Evolutionary conservation across 78 protist genomes (phyloP), one percentile per base, ranked within the genome.

Genomic region (Dictyostelium purpureum): DNA sequence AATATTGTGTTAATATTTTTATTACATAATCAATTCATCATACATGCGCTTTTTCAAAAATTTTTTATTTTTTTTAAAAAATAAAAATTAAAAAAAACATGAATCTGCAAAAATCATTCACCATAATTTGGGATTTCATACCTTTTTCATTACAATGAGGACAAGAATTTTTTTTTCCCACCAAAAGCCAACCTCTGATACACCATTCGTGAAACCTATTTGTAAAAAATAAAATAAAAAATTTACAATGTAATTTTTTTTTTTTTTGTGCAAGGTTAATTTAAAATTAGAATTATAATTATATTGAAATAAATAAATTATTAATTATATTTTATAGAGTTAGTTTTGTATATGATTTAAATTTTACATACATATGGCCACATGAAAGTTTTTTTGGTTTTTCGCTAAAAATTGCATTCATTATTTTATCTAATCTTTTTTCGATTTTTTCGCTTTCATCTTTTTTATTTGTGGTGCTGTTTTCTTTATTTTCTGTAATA

Each of bases 111-210:
- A n/a, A n/a, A n/a, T n/a, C n/a, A n/a, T n/a, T n/a, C n/a, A n/a
- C n/a, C n/a, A n/a, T n/a, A n/a, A n/a, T n/a, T n/a, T n/a, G n/a
- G n/a, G n/a, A n/a, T n/a, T 49, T 24, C 16, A 19, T 57, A 79
- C 88, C 79, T 71, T 83, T 83, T 73, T 83, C 90, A 67, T 73
- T 83, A 45, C 90, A 83, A 45, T 51, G 61, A 49, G 90, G 90
- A 43, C 90, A 83, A 3, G 42, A 24, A 43, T 83, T 71, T 10
- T 83, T 69, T 19, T 83, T 83, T 47, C 90, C 90, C 10, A 83
- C 74, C 6, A 83, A 45, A 4, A 47, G 21, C 90, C 90, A 83
- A 35, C 90, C 90, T 45, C 80, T 69, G 0, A 83, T 83, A 83
- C 90, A 83, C 65, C 70, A 83, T 37, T 70, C 71, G 43, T 83